phyloP scores from a whole-genome alignment of 129 eudicot species.

The Scalesia atractyloides region DNA sequence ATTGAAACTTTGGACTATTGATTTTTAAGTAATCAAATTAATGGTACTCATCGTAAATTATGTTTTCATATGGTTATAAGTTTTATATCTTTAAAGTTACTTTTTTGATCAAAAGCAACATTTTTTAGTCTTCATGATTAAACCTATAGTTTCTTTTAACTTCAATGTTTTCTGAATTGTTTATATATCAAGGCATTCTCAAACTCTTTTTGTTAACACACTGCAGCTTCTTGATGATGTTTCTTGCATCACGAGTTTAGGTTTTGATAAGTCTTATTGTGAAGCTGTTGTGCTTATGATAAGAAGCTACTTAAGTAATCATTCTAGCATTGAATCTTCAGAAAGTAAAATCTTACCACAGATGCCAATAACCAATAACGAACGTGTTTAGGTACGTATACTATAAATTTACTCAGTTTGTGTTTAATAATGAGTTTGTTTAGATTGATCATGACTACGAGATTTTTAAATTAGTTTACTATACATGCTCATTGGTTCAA shows the following conservation, averaged over 20 bases:
- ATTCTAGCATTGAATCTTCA: conserved; percentile 82
- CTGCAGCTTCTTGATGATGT: conserved; percentile 99
- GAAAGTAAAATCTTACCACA: conserved; percentile 86
- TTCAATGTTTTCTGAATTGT: not conserved
- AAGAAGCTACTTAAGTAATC: conserved; percentile 81
- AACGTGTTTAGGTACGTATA: conserved; percentile 81
- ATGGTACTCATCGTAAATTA: conserved; percentile 26
- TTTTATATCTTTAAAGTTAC: not conserved
- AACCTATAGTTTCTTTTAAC: conserved; percentile 8
- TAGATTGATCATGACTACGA: conserved; percentile 18
- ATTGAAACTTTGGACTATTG: conserved; percentile 86
- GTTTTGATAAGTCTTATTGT: conserved; percentile 90
- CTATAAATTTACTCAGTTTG: not conserved
- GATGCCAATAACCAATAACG: conserved; percentile 87
- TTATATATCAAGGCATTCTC: conserved; percentile 34
- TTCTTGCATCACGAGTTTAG: conserved; percentile 95
- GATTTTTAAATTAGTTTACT: conserved; percentile 6
- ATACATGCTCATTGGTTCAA: conserved; percentile 76
- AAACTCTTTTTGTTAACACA: conserved; percentile 52
- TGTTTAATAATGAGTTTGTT: not conserved
- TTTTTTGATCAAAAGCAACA: conserved; percentile 11
- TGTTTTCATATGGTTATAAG: conserved; percentile 20
- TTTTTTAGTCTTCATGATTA: not conserved
- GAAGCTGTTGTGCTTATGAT: conserved; percentile 92
- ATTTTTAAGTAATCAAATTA: no score